phyloP scores from a whole-genome alignment of 257 asterid species.

The Solanum rostratum region DNA sequence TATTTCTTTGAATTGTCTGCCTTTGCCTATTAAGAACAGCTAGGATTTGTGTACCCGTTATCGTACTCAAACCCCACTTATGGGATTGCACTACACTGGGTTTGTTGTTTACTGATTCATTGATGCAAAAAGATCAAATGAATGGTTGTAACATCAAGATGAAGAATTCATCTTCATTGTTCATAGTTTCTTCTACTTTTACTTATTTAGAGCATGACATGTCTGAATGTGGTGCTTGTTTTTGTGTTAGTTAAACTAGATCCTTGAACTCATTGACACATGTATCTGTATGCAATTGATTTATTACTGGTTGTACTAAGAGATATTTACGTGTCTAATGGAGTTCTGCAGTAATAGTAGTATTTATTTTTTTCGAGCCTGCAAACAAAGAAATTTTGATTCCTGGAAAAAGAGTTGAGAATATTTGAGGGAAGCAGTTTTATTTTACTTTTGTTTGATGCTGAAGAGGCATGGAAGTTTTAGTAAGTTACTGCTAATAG shows the following conservation, averaged over 20 bases:
- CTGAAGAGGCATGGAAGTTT: not conserved
- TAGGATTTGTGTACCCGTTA: no score
- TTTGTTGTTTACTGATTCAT: not conserved
- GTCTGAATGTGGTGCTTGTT: not conserved
- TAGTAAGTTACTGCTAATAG: not conserved
- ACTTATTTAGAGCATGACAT: not conserved
- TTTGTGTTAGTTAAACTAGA: not conserved
- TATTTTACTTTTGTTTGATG: not conserved
- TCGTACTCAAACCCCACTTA: not conserved
- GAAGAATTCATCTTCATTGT: not conserved
- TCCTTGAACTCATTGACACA: not conserved
- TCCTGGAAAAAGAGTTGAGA: not conserved
- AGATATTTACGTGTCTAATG: not conserved
- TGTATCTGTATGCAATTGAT: not conserved
- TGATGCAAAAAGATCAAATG: not conserved
- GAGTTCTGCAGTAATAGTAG: not conserved
- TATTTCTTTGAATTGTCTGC: not conserved
- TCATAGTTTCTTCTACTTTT: not conserved
- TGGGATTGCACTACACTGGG: not conserved
- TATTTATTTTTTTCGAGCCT: accelerated
- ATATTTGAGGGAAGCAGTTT: not conserved
- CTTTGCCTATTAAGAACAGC: no score
- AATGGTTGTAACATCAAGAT: not conserved
- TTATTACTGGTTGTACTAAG: not conserved
- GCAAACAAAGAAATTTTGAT: not conserved